Base-by-base conservation (phyloP, 495 filamentous ascomycete species). In the Choiromyces venosus region DNA sequence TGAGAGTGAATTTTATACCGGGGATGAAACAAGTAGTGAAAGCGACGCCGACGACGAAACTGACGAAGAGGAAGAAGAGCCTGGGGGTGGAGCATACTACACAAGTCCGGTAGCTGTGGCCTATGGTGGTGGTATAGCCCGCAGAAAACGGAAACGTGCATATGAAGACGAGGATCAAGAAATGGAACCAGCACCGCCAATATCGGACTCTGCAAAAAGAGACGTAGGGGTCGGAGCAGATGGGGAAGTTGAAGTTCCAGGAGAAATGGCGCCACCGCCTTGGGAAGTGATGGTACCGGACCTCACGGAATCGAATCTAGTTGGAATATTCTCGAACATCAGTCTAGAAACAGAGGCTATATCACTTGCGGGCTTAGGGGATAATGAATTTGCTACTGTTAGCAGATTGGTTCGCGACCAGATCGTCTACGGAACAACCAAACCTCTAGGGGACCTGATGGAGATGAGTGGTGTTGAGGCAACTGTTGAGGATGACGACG, bases 31-130 rank as follows among this genome's bases (percentile, higher is more conserved):
- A 21, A 79, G 76, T 14, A 42, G 73, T 18, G 76, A 74, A 39
- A 81, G 79, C n/a, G 79, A 78, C 37, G 79, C 79, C 1, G 79
- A 81, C 68, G 79, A 81, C 70, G 79, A 74, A 18, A 81, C 79
- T 0, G 79, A 80, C 10, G 70, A 78, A 16, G 78, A 76, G 19
- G 79, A 79, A n/a, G 70, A 77, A 25, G 75, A 77, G 10, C 52
- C 56, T 4, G 75, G 69, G 21, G 75, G 74, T 19, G 52, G 75
- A 14, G 52, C 52, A 61, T 77, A 77, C 39, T 77, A 73, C 29
- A 77, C 71, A 69, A 77, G 75, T 76, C 75, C 75, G 9, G 69
- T 77, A 38, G 70, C 56, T n/a, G 65, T 71, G 33, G 68, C 69
- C 2, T 80, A 65, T 44, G 71, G 67, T 39, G 35, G 66, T 18